A percentile compares a stretch with the other conserved stretches of the same genome.
phyloP scores from a whole-genome alignment of 2,329 filamentous ascomycete species.

The Ascocoryne sarcoides region DNA sequence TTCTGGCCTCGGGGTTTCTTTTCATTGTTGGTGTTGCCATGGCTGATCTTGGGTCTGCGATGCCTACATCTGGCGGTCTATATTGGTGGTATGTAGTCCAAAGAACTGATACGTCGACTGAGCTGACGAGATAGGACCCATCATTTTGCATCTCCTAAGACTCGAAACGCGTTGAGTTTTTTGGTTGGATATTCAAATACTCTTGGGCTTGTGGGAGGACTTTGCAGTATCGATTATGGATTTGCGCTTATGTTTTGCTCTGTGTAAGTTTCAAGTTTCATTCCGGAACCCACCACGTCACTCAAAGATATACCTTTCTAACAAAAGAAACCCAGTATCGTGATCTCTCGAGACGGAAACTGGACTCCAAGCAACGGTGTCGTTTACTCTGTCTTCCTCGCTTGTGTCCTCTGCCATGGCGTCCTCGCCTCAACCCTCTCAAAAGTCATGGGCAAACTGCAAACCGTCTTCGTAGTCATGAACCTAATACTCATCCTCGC shows the following conservation, averaged over 20 bases:
- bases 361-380: slow-evolving; percentile 47
- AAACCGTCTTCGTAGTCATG: slow-evolving; percentile 45
- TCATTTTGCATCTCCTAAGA: slow-evolving; percentile 46
- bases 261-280: slow-evolving; percentile 32
- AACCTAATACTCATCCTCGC: slow-evolving; percentile 48
- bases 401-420: slow-evolving; percentile 44
- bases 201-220: slow-evolving; percentile 49
- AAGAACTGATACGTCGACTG: not conserved
- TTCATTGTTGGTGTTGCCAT: slow-evolving; percentile 52
- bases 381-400: slow-evolving; percentile 49
- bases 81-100: slow-evolving; percentile 35
- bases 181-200: slow-evolving; percentile 54
- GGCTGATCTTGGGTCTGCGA: slow-evolving; percentile 43
- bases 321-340: slow-evolving; percentile 34
- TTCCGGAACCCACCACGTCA: not conserved
- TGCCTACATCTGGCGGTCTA: slow-evolving; percentile 50
- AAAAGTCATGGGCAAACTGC: slow-evolving; percentile 50
- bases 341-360: slow-evolving; percentile 45
- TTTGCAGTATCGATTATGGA: slow-evolving; percentile 52
- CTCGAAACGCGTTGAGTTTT: slow-evolving; percentile 49
- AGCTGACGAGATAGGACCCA: slow-evolving; percentile 40
- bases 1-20: slow-evolving; percentile 47
- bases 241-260: slow-evolving; percentile 50
- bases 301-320: too few relatives aligned
- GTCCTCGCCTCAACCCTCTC: slow-evolving; percentile 43